These are phyloP conservation scores for Phaffia tasmanica DNA, from an alignment of 768 basidiomycete genomes.

Conservation along the genomic window DNA sequence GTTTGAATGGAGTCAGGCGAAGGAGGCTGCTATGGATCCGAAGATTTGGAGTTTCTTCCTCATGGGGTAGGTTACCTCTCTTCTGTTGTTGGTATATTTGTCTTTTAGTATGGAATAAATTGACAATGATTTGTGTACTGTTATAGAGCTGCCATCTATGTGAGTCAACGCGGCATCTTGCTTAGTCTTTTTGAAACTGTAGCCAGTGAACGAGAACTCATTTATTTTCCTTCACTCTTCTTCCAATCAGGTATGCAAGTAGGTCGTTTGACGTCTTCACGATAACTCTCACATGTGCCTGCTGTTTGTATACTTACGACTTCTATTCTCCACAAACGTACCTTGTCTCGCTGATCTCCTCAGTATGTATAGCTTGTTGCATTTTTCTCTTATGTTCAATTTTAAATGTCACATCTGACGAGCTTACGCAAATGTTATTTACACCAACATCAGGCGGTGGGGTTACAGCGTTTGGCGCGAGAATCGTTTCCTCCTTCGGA, in stretches of 20 bases:
- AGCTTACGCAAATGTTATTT: too few relatives aligned
- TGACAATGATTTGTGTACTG: background rate
- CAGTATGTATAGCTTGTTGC: background rate
- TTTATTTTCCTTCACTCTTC: background rate
- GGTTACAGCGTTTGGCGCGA: slow-evolving; percentile 37
- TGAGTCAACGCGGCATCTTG: slow-evolving; percentile 20
- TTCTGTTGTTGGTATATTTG: too few relatives aligned
- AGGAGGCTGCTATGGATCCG: slow-evolving; percentile 35
- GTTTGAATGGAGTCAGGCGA: slow-evolving; percentile 32
- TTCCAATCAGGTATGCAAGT: background rate
- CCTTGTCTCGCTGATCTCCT: background rate
- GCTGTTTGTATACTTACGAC: background rate
- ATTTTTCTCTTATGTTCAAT: background rate
- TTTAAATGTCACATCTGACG: too few relatives aligned
- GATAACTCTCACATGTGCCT: background rate
- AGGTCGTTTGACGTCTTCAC: background rate
- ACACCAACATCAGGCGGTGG: slow-evolving; percentile 25
- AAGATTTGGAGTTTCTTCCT: slow-evolving; percentile 38
- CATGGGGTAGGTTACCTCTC: slow-evolving; percentile 30
- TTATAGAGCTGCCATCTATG: slow-evolving; percentile 32
- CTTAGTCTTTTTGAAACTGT: too few relatives aligned
- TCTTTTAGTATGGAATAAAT: too few relatives aligned
- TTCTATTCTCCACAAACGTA: background rate
- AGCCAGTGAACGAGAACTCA: too few relatives aligned
- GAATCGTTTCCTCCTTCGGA: slow-evolving; percentile 38